Evolutionary conservation across 2,329 filamentous ascomycete species (phyloP).

Genomic region (Aspergillus calidoustus): DNA sequence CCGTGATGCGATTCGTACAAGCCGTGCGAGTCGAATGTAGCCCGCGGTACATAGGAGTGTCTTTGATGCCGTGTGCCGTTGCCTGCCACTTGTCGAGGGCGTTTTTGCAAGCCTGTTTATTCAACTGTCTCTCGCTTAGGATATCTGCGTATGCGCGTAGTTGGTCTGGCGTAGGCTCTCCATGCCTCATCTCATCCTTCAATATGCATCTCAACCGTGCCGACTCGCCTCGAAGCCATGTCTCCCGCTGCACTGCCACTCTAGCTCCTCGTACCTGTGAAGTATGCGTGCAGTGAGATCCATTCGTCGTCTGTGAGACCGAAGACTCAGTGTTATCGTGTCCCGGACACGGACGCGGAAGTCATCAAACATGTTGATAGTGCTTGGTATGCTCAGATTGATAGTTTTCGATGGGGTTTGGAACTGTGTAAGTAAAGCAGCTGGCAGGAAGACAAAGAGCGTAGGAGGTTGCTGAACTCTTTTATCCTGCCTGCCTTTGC

Average conservation of each 20-base stretch:
- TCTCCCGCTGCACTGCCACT: not conserved
- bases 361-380: not conserved
- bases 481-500: not conserved
- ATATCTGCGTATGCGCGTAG: not conserved
- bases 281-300: not conserved
- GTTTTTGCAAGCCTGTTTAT: not conserved
- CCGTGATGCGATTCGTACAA: no score
- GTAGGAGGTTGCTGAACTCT: not conserved
- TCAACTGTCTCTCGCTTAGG: not conserved
- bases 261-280: not conserved
- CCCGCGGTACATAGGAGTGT: not conserved
- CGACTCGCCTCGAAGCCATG: not conserved
- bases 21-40: not conserved
- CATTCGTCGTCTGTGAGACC: not conserved
- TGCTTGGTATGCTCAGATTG: not conserved
- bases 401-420: not conserved
- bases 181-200: not conserved
- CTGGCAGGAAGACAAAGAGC: not conserved
- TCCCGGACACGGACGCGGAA: not conserved
- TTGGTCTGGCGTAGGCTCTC: not conserved
- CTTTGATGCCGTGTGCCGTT: not conserved
- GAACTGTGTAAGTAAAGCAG: not conserved
- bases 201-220: not conserved
- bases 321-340: not conserved
- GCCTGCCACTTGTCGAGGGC: not conserved